Percentiles rank a stretch among this genome's conserved stretches.
phyloP scores from a whole-genome alignment of 2,329 filamentous ascomycete genomes.

The Verticillium klebahnii region DNA sequence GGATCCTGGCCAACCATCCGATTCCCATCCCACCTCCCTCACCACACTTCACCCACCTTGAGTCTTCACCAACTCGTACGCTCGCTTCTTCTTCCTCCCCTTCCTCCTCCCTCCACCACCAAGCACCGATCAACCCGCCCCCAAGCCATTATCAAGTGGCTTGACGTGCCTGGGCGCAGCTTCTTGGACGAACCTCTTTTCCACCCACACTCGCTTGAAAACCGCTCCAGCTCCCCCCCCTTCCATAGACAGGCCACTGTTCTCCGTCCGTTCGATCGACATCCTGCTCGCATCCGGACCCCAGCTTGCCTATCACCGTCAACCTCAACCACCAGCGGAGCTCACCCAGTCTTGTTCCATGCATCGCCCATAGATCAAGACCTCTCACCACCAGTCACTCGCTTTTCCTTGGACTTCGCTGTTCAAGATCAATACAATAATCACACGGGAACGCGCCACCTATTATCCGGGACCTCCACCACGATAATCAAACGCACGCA shows the following conservation, averaged over 20 bases:
- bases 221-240: not conserved
- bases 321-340: not conserved
- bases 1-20: not conserved
- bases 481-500: not conserved
- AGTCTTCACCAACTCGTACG: not conserved
- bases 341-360: not conserved
- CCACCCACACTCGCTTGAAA: not conserved
- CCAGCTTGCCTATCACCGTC: not conserved
- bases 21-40: not conserved
- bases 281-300: not conserved
- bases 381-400: conserved; percentile 1
- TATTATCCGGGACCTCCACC: not conserved
- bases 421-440: not conserved
- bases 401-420: conserved; percentile 1
- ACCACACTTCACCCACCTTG: not conserved
- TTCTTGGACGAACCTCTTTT: not conserved
- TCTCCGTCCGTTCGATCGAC: not conserved
- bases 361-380: not conserved
- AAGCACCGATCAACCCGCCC: not conserved
- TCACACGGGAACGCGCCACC: not conserved
- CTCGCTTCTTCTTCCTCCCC: not conserved
- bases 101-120: not conserved
- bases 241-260: not conserved
- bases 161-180: not conserved
- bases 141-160: not conserved